A percentile compares a stretch with the other conserved stretches of the same genome.
Evolutionary conservation across 768 basidiomycete species (phyloP).

Genomic region (Rhodosporidiobolus sp.): DNA sequence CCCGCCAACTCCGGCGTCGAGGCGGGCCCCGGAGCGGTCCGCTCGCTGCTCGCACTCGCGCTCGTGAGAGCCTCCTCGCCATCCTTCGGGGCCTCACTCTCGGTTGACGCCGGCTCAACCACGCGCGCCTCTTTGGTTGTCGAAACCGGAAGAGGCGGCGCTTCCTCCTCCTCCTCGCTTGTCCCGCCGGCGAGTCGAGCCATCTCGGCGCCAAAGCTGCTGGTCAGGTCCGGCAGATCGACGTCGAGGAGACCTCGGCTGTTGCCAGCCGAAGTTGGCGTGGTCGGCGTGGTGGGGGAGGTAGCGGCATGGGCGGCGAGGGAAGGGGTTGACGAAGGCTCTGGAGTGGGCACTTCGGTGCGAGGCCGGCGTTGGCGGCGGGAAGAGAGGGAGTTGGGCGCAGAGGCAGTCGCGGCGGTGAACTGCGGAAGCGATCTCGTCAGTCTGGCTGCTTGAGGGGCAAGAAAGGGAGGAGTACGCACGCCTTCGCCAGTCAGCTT

Average conservation of each 20-base stretch:
- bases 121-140: neutral
- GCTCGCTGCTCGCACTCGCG: no score
- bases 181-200: neutral
- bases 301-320: neutral
- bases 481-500: slow-evolving; percentile 31
- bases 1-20: neutral
- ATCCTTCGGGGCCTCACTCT: no score
- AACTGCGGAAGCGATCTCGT: neutral
- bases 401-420: neutral
- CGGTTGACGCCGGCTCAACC: no score
- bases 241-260: neutral
- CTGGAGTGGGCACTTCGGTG: neutral
- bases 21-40: no score
- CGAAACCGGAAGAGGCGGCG: neutral
- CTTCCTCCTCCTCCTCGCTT: neutral
- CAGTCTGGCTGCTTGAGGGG: neutral
- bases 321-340: neutral
- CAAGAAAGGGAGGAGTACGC: neutral
- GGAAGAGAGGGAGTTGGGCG: neutral
- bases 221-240: slow-evolving; percentile 10
- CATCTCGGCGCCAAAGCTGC: neutral
- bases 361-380: neutral
- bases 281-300: neutral
- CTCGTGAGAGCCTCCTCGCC: no score
- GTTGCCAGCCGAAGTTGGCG: neutral